Conservation (phyloP, 2,329 filamentous ascomycete species). For the Thelonectria discophora region DNA sequence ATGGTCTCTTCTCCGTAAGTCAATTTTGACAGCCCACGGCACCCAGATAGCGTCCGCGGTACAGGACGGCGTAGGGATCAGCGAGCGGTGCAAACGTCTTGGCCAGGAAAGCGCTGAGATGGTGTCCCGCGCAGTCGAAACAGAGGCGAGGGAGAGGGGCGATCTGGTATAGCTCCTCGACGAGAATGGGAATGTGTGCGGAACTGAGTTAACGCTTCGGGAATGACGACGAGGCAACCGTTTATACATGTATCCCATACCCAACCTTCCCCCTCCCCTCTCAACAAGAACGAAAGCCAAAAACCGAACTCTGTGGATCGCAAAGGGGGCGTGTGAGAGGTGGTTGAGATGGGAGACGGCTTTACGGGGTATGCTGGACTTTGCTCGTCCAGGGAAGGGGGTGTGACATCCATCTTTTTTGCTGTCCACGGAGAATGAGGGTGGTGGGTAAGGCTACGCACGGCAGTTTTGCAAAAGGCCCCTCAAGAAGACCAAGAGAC, state of each 20-base stretch:
- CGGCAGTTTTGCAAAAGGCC: constrained; percentile 45
- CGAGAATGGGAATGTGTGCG: constrained; percentile 20
- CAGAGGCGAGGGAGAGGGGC: constrained; percentile 1
- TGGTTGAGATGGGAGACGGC: constrained; percentile 29
- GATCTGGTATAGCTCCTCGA: constrained; percentile 12
- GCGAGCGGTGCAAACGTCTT: constrained; percentile 32
- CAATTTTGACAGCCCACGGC: constrained; percentile 44
- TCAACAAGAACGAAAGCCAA: constrained; percentile 18
- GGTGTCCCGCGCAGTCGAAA: constrained; percentile 17
- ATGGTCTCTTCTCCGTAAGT: constrained; percentile 36
- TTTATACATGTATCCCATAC: constrained; percentile 35
- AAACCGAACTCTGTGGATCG: constrained; percentile 34
- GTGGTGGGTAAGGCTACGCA: constrained; percentile 44
- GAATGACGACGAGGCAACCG: constrained; percentile 29
- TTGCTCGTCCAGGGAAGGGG: constrained; percentile 26
- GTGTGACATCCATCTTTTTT: constrained; percentile 30
- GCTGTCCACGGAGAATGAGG: constrained; percentile 26
- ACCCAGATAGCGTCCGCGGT: constrained; percentile 42
- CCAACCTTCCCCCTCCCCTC: constrained; percentile 1
- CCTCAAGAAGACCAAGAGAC: constrained; percentile 34
- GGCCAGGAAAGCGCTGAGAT: constrained; percentile 33
- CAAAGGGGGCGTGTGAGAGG: constrained; percentile 33
- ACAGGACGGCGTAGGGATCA: constrained; percentile 40
- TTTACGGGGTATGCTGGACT: constrained; percentile 35
- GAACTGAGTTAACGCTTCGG: constrained; percentile 12